These are phyloP conservation scores for Microbotryum intermedium DNA, from an alignment of 1,284 basidiomycete species.

Conservation along the genomic window DNA sequence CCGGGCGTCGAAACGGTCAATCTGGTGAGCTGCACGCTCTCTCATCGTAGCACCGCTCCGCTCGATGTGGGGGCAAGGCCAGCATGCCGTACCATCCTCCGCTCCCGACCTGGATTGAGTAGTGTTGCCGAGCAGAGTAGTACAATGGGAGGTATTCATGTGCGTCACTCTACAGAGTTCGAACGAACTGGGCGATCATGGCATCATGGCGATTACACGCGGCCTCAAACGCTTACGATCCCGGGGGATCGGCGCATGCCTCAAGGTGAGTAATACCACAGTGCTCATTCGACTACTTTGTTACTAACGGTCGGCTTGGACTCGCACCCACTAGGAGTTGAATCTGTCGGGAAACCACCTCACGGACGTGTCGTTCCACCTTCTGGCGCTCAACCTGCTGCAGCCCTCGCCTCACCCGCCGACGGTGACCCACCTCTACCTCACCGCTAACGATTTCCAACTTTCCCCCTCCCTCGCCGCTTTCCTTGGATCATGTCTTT, in stretches of 20 bases:
- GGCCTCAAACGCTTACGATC: slow-evolving; percentile 23
- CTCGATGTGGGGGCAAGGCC: no score
- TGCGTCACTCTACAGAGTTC: background rate
- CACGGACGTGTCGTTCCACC: slow-evolving; percentile 22
- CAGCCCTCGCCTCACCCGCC: slow-evolving; percentile 23
- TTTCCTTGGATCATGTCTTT: slow-evolving; percentile 21
- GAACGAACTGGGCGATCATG: slow-evolving; percentile 20
- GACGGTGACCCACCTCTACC: slow-evolving; percentile 13
- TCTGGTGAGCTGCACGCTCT: background rate
- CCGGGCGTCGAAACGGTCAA: slow-evolving; percentile 12
- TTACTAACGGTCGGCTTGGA: no score
- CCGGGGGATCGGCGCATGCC: slow-evolving; percentile 12
- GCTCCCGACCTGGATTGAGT: no score
- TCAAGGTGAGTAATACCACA: slow-evolving; percentile 8
- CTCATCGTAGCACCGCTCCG: no score
- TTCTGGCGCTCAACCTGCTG: slow-evolving; percentile 23
- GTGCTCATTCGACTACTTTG: no score
- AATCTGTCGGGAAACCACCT: slow-evolving; percentile 17
- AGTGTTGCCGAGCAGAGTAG: no score
- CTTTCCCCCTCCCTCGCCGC: slow-evolving; percentile 15
- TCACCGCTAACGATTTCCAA: slow-evolving; percentile 18
- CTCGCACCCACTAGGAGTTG: slow-evolving; percentile 6
- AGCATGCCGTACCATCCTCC: no score
- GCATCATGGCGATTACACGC: slow-evolving; percentile 14
- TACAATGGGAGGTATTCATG: background rate